Base-by-base conservation (phyloP, 1,284 basidiomycete species). In the Phaffia rhodozyma region DNA sequence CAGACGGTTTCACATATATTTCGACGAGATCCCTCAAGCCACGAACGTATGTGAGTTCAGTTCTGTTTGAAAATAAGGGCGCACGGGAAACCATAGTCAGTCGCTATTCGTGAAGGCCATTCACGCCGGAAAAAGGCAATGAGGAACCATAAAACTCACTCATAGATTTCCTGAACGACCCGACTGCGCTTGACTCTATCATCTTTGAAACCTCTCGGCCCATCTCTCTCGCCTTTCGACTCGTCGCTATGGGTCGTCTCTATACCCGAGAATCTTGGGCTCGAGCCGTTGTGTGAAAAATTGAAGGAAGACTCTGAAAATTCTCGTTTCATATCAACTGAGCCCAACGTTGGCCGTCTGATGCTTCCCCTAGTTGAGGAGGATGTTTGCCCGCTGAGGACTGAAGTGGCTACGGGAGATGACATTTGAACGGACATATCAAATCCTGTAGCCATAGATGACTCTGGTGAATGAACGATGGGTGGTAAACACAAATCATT, bases 41-140 rank as follows among this genome's bases (percentile, higher is more conserved):
- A 69, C 87, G 87, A 64, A 97, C 90, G 75, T 98, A 99, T 1
- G 93, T 93, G 67, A 89, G 82, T 75, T 99, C 94, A 53, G 94
- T 97, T 71, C 87, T 90, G 71, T 69, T 72, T 64, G 70, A 29
- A 3, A 5, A 16, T 43, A 7, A 11, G 13, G 23, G n/a, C 29
- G 62, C 62, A 34, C 43, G n/a, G n/a, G n/a, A n/a, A 52, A 49
- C 70, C 43, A 74, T 64, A 48, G 18, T 50, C 7, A 51, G 58
- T n/a, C 1, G 23, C 5, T 16, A 7, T 16, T 3, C 13, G 23
- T 69, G 63, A 65, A 53, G 63, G 49, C 7, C 49, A n/a, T 38
- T 23, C 63, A 29, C 57, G 29, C 61, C 21, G 18, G 58, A 64
- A 62, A 62, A 68, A 61, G 68, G 29, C 29, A 54, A 63, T 55